These are phyloP conservation scores for Pyrenopolyporus hunteri DNA, from an alignment of 495 filamentous ascomycete genomes.

Conservation along the genomic window DNA sequence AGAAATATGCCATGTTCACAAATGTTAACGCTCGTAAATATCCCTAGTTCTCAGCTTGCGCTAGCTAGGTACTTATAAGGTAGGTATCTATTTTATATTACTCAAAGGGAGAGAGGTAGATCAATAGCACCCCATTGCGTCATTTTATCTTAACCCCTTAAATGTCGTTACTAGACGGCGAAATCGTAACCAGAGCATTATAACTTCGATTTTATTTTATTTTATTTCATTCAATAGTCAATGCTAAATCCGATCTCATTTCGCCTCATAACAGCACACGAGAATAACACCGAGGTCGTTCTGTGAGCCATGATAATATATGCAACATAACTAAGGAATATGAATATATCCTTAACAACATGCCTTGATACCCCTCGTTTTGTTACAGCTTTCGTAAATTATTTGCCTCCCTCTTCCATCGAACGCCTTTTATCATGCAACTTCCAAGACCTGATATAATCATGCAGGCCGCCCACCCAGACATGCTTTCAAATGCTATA, in stretches of 20 bases:
- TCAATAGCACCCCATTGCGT: too few species aligned
- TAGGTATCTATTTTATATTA: too few species aligned
- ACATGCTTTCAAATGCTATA: slow-evolving; percentile 15
- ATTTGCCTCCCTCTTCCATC: slow-evolving; percentile 2
- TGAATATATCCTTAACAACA: slow-evolving; percentile 17
- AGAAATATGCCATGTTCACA: too few species aligned
- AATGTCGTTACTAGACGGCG: too few species aligned
- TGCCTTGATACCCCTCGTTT: slow-evolving; percentile 4
- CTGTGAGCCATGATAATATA: background rate
- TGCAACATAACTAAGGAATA: slow-evolving; percentile 17
- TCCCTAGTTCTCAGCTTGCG: too few species aligned
- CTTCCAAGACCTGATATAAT: slow-evolving; percentile 11
- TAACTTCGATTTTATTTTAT: too few species aligned
- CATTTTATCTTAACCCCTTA: too few species aligned
- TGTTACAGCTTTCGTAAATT: slow-evolving; percentile 24
- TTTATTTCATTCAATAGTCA: background rate
- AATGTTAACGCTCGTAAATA: too few species aligned
- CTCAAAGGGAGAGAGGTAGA: too few species aligned
- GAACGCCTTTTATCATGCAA: slow-evolving; percentile 29
- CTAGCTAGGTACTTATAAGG: too few species aligned
- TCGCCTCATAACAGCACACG: background rate
- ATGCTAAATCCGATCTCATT: background rate
- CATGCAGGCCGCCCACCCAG: slow-evolving; percentile 20
- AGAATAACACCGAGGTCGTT: background rate
- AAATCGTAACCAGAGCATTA: too few species aligned